A percentile compares a stretch with the other conserved stretches of the same genome.
These are phyloP conservation scores for Penicillium daleae DNA, from an alignment of 495 filamentous ascomycete species.

Conservation along the genomic window DNA sequence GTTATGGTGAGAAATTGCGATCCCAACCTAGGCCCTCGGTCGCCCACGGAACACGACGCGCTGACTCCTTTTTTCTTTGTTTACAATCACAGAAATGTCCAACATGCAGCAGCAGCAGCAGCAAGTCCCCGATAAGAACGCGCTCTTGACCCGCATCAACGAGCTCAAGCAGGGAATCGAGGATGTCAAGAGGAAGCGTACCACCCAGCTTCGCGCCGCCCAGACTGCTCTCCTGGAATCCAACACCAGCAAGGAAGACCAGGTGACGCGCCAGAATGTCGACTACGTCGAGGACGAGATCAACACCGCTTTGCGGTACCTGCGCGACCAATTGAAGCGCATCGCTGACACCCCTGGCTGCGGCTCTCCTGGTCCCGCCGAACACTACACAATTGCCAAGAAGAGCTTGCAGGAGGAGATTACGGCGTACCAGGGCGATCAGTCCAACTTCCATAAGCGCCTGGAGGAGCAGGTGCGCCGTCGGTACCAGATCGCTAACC, in stretches of 20 bases:
- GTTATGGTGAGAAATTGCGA: slow-evolving; percentile 42
- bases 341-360: slow-evolving; percentile 80
- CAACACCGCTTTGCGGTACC: slow-evolving; percentile 75
- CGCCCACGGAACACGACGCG: slow-evolving; percentile 4
- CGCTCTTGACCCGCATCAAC: slow-evolving; percentile 80
- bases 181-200: slow-evolving; percentile 44
- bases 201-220: slow-evolving; percentile 41
- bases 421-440: slow-evolving; percentile 75
- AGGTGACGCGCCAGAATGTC: slow-evolving; percentile 44
- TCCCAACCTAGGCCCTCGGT: neutral
- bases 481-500: slow-evolving; percentile 86
- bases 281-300: slow-evolving; percentile 78
- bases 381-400: slow-evolving; percentile 74
- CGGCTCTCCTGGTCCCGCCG: slow-evolving; percentile 64
- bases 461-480: slow-evolving; percentile 81
- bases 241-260: slow-evolving; percentile 50
- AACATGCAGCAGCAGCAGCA: no score
- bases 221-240: slow-evolving; percentile 51
- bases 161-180: slow-evolving; percentile 73
- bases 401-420: slow-evolving; percentile 77
- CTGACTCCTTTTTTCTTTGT: slow-evolving; percentile 16
- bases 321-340: slow-evolving; percentile 72
- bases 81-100: slow-evolving; percentile 60
- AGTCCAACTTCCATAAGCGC: slow-evolving; percentile 74
- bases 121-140: slow-evolving; percentile 62